Evolutionary conservation across 306 rosid genomes (phyloP), one percentile per base, ranked within the genome.

Genomic region (Parietaria judaica): DNA sequence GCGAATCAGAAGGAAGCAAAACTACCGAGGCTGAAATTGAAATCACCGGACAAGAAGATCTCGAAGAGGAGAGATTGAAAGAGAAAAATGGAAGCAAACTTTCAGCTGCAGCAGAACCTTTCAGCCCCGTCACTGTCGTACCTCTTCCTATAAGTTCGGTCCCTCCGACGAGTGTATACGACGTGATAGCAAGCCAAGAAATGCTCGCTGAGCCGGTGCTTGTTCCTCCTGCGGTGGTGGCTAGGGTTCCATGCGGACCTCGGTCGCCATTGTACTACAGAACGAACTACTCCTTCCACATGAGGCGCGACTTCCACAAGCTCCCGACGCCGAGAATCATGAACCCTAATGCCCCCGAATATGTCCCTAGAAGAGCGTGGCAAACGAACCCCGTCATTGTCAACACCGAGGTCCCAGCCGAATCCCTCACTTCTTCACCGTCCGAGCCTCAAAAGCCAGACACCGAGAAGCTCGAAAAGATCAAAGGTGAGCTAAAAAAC

Each of bases 301-400:
- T 72, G 88, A 88, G 83, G 70, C 88, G 76, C 10, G 81, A 91
- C 65, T 71, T 76, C 60, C 46, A 59, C 16, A 87, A 79, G 64
- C 59, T 60, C 58, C 81, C 64, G 56, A 79, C 66, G 73, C 83
- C 83, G 68, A 79, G 72, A 76, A 79, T 78, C 64, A 87, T 92
- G 98, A 92, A 92, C 71, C 98, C 98, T 3, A 83, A 86, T 66
- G 98, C 98, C 49, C 98, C 94, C 1, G 95, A 86, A 76, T 92
- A 86, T 70, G 88, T 92, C 71, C 98, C 98, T 3, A 73, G 79
- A 65, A 76, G 68, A 63, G 73, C 80, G 57, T 73, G 84, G 68
- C 95, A 84, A 66, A 54, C 13, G 17, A 82, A 83, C 70, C 61
- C 69, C 11, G 50, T 49, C 17, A 77, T 79, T 58, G 70, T 53